A percentile compares a stretch with the other conserved stretches of the same genome.
Evolutionary conservation across 2,329 filamentous ascomycete genomes (phyloP).

Genomic region (Pestalotiopsis sp.): DNA sequence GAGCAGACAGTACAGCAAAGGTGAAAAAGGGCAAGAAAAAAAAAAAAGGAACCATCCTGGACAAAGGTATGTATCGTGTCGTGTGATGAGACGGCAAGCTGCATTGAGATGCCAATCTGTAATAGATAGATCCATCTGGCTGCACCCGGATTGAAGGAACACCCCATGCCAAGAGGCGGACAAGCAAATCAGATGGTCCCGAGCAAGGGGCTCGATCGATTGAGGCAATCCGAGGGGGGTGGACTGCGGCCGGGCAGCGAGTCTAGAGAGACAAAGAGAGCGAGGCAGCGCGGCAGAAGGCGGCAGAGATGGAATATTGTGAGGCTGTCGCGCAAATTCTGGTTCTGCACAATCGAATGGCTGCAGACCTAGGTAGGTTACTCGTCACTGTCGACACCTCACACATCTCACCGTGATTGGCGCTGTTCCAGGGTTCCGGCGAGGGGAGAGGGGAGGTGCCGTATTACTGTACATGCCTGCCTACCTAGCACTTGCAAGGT

Average conservation of each 20-base stretch:
- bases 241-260: background rate
- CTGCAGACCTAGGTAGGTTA: conserved; percentile 10
- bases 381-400: background rate
- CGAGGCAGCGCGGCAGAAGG: background rate
- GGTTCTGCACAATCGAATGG: background rate
- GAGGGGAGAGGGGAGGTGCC: background rate
- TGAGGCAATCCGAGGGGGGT: background rate
- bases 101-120: conserved; percentile 3
- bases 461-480: background rate
- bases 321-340: conserved; percentile 10
- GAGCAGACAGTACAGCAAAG: background rate
- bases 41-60: background rate
- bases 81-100: conserved; percentile 10
- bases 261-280: no score
- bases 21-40: background rate
- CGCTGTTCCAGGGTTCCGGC: background rate
- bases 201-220: background rate
- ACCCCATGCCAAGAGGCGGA: background rate
- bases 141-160: background rate
- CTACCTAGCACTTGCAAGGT: background rate
- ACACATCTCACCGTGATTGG: conserved; percentile 8
- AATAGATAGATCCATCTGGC: conserved; percentile 7
- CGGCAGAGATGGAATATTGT: conserved; percentile 11
- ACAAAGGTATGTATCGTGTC: conserved; percentile 1
- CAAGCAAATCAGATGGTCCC: background rate